phyloP scores from a whole-genome alignment of 768 basidiomycete genomes.

The Clitopilus passeckerianus region DNA sequence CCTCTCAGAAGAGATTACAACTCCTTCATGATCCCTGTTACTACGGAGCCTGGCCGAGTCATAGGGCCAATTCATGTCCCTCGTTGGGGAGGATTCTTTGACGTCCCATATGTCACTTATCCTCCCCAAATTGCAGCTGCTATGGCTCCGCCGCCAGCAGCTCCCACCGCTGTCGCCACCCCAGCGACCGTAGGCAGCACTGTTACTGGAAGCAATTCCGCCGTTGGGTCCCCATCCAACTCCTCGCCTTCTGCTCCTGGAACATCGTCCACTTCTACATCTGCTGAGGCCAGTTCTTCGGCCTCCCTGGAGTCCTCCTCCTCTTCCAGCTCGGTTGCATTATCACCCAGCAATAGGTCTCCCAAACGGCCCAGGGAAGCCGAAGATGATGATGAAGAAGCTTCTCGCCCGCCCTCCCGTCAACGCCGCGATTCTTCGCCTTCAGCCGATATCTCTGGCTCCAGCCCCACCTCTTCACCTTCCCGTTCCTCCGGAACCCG shows the following conservation, averaged over 20 bases:
- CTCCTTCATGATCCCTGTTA: not conserved
- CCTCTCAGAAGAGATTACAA: not conserved
- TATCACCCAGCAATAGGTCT: not conserved
- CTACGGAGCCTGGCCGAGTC: not conserved
- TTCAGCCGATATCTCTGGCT: not conserved
- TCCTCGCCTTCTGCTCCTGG: not conserved
- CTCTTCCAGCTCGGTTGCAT: not conserved
- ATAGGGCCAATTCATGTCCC: not conserved
- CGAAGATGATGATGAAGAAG: not conserved
- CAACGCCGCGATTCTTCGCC: not conserved
- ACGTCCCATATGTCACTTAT: not conserved
- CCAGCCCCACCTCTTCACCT: not conserved
- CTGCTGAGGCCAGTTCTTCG: not conserved
- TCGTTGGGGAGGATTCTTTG: not conserved
- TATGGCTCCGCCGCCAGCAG: not conserved
- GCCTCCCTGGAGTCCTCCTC: not conserved
- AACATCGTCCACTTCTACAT: not conserved
- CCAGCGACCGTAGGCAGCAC: not conserved
- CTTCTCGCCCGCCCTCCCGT: not conserved
- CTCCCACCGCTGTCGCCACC: not conserved
- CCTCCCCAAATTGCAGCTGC: not conserved
- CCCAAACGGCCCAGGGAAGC: not conserved
- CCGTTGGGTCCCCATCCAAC: not conserved
- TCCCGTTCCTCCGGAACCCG: not conserved
- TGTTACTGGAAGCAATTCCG: not conserved